Evolutionary conservation across 306 rosid genomes (phyloP), one percentile per base, ranked within the genome.

Genomic region (Quercus bicolor): DNA sequence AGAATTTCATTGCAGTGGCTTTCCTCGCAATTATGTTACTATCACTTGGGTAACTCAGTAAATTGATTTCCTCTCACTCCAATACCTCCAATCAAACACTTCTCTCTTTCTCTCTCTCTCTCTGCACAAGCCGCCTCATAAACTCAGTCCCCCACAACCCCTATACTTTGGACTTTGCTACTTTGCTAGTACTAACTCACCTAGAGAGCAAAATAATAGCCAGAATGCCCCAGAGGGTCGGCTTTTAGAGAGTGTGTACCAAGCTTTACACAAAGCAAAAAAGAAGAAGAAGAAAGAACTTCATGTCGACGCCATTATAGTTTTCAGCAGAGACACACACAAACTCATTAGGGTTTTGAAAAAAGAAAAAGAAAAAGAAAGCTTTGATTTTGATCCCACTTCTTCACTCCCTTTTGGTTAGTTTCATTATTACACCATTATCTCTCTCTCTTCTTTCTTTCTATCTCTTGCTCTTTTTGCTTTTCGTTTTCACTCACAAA

Each of bases 111-210:
- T 37, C 43, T 34, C 43, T 37, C 43, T 37, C 45, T 37, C 45
- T 37, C 87, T 85, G 88, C 85, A 77, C 75, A 84, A 87, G 89
- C 92, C 92, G 89, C 90, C 89, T 91, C 93, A 86, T 83, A 84
- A 84, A 85, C 93, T 87, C 78, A 83, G 88, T 78, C 82, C 79
- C 76, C 68, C 78, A 8, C 12, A 8, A 40, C 45, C 45, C 45
- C 45, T 37, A 37, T 48, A 48, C 15, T 48, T 48, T 48, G 53
- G 53, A 48, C 53, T 48, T 48, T 48, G 53, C 4, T 48, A 48
- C 54, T 73, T 40, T 8, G 3, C 12, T 40, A 8, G 45, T 40
- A 40, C 45, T 40, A 2, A 62, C 72, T 62, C 77, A 40, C 9
- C 76, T 54, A 72, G 68, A 74, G 78, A 34, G 80, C 11, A 81